Evolutionary conservation across 768 basidiomycete genomes (phyloP), one percentile per base, ranked within the genome.

Genomic region (Tremella fuciformis): DNA sequence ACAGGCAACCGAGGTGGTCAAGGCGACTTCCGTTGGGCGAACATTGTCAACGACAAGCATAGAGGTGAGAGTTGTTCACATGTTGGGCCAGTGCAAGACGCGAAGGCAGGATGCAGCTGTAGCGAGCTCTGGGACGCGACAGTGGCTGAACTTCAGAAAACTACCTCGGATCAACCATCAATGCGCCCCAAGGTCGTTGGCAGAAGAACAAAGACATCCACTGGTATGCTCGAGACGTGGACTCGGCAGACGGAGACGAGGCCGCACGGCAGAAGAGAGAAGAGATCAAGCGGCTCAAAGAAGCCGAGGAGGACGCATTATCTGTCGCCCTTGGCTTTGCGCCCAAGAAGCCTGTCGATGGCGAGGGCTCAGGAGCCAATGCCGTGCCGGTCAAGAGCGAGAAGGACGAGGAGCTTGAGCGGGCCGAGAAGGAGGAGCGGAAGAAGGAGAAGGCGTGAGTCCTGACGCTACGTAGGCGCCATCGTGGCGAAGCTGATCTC

Each of bases 151-250:
- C 13, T 13, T 7, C 19, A 73, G 75, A 97, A 87, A 87, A 96
- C 78, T 98, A 98, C 76, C 84, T 98, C 2, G 93, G 93, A 3
- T 90, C 94, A 74, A 89, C 89, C 53, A 84, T 96, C 79, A 93
- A 93, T 71, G 93, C 93, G 1, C 93, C 93, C 0, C 89, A 89
- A 1, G 93, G 93, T 1, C 82, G 93, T 48, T 98, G 93, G 93
- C 93, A 96, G 79, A 93, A 93, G 79, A 91, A 91, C 80, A 91
- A 93, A 75, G 93, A 98, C 70, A 79, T 98, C 15, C 92, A 94
- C 69, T 98, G 93, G 93, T 98, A 94, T 73, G 84, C 80, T 67
- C 85, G 92, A 25, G 89, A 91, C 3, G 63, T 62, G 25, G 24
- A 60, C 34, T 69, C 73, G 1, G 62, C 69, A 13, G 66, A 65